Evolutionary conservation across 1,284 basidiomycete species (phyloP).

Genomic region (Puccinia triticina): DNA sequence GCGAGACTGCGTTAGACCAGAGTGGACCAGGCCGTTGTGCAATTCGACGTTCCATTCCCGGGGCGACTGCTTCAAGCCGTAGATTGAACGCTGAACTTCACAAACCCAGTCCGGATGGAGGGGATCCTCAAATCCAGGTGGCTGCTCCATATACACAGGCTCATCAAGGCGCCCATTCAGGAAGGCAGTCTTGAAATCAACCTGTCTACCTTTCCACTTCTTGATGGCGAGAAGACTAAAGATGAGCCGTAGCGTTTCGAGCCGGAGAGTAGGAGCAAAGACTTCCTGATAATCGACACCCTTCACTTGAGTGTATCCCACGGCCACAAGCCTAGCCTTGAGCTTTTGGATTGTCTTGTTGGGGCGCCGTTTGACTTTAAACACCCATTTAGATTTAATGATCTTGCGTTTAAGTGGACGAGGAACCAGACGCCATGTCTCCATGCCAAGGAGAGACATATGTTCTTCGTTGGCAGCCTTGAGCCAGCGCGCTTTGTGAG

Average conservation of each 20-base stretch:
- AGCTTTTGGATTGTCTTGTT: slow-evolving; percentile 7
- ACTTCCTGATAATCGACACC: too few species aligned
- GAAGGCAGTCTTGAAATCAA: too few species aligned
- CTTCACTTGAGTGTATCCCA: not conserved
- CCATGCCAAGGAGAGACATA: not conserved
- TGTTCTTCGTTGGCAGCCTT: too few species aligned
- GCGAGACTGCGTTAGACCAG: not conserved
- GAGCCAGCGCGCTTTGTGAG: not conserved
- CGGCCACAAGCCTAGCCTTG: too few species aligned
- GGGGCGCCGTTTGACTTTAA: not conserved
- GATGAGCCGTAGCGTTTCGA: too few species aligned
- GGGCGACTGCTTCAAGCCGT: slow-evolving; percentile 12
- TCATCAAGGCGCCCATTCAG: slow-evolving; percentile 10
- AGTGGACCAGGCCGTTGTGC: not conserved
- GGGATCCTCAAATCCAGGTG: not conserved
- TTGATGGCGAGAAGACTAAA: too few species aligned
- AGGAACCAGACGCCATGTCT: not conserved
- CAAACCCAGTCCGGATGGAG: too few species aligned
- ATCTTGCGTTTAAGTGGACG: not conserved
- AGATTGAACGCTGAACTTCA: not conserved
- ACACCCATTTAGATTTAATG: too few species aligned
- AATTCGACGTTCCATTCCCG: not conserved
- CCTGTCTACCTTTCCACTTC: too few species aligned
- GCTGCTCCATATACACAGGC: not conserved
- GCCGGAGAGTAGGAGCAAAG: too few species aligned